Evolutionary conservation across 352 stramenopile genomes (phyloP).

Genomic region (Globisporangium iwayamae): DNA sequence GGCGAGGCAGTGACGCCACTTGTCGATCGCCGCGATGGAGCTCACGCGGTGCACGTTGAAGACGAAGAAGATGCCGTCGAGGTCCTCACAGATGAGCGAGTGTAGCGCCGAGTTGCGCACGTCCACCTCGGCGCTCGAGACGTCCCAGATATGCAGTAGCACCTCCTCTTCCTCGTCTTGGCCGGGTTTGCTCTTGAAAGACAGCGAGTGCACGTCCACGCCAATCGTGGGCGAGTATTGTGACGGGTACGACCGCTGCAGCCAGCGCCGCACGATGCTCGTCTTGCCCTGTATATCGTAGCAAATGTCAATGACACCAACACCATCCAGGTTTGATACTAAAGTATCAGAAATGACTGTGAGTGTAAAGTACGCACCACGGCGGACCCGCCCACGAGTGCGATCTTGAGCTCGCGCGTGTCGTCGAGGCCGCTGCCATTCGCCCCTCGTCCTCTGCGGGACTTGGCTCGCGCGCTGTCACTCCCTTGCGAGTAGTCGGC

Average conservation of each 20-base stretch:
- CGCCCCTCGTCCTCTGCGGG: conserved; percentile 20
- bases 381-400: conserved; percentile 67
- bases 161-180: conserved; percentile 22
- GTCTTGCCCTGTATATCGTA: conserved; percentile 60
- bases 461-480: neutral
- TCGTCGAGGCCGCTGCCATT: conserved; percentile 29
- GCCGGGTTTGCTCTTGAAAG: conserved; percentile 30
- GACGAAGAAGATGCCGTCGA: conserved; percentile 87
- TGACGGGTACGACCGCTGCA: conserved; percentile 63
- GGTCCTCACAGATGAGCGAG: conserved; percentile 65
- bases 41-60: conserved; percentile 87
- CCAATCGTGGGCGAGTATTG: conserved; percentile 77
- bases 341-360: neutral
- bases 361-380: conserved; percentile 35
- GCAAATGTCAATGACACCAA: neutral
- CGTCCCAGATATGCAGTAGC: conserved; percentile 74
- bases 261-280: conserved; percentile 74
- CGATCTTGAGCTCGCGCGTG: conserved; percentile 76
- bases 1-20: conserved; percentile 68
- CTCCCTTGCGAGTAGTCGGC: conserved; percentile 5
- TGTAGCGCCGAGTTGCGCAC: conserved; percentile 55
- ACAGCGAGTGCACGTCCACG: conserved; percentile 61
- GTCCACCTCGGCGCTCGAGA: conserved; percentile 74
- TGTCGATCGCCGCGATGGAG: conserved; percentile 81
- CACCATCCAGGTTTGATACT: neutral